phyloP scores from a whole-genome alignment of 257 asterid species.

The Jaltomata sinuosa region DNA sequence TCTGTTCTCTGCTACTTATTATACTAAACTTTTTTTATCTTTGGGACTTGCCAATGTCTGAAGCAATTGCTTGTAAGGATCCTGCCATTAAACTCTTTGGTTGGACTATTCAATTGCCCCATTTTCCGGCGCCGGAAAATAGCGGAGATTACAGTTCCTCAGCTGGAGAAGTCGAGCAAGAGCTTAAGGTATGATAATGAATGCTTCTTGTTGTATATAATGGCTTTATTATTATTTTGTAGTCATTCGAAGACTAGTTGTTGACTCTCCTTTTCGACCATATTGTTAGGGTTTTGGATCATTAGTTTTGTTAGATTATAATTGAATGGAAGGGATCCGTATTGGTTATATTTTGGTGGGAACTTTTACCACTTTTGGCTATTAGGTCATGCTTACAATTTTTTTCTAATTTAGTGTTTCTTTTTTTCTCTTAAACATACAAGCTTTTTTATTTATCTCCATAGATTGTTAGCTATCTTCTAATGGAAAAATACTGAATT shows the following conservation, averaged over 20 bases:
- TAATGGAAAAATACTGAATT: neutral
- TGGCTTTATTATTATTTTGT: conserved; percentile 16
- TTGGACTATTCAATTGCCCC: conserved; percentile 61
- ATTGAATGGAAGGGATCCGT: neutral
- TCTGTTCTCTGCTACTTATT: neutral
- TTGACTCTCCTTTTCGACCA: neutral
- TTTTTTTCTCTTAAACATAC: neutral
- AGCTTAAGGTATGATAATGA: conserved; percentile 35
- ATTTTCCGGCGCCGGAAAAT: conserved; percentile 20
- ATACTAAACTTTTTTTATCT: neutral
- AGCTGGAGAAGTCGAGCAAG: conserved; percentile 31
- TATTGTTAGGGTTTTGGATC: neutral
- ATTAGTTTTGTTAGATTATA: neutral
- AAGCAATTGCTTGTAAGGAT: conserved; percentile 34
- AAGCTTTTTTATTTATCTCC: neutral
- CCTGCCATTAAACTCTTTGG: conserved; percentile 92
- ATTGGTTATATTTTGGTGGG: neutral
- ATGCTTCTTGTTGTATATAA: neutral
- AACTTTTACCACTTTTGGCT: neutral
- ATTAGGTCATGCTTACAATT: neutral
- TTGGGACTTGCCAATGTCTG: conserved; percentile 43
- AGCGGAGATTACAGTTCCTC: conserved; percentile 21
- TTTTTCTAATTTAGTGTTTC: neutral
- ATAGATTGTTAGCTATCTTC: neutral
- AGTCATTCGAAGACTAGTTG: conserved; percentile 5